phyloP scores from a whole-genome alignment of 148 eudicot genomes.

The Suaeda aralocaspica region DNA sequence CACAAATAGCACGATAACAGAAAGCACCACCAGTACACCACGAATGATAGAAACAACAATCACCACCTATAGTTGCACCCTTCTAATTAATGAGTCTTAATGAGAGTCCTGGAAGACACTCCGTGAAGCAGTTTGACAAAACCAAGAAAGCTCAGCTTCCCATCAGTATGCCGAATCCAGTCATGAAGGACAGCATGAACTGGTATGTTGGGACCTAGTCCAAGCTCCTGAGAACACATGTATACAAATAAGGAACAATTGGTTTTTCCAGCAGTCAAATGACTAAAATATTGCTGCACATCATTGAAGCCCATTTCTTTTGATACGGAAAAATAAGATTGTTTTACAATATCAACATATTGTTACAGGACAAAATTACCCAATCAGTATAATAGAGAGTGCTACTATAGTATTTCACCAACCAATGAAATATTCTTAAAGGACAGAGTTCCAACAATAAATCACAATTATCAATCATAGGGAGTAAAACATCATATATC shows the following conservation, averaged over 20 bases:
- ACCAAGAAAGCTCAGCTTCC: conserved; percentile 94
- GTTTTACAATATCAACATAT: too few relatives aligned
- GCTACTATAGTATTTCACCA: too few relatives aligned
- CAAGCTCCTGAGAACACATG: conserved; percentile 68
- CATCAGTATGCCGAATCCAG: conserved; percentile 95
- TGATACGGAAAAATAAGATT: too few relatives aligned
- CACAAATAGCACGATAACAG: conserved; percentile 9
- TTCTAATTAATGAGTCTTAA: conserved; percentile 54
- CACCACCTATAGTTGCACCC: conserved; percentile 5
- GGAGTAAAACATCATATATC: too few relatives aligned
- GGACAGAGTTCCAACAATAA: not conserved
- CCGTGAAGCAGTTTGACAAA: conserved; percentile 88
- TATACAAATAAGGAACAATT: not conserved
- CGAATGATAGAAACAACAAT: conserved; percentile 9
- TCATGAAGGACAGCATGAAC: conserved; percentile 94
- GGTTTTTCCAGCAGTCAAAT: not conserved
- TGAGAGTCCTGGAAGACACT: conserved; percentile 52
- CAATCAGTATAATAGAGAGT: too few relatives aligned
- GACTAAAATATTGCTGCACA: not conserved
- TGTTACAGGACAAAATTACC: too few relatives aligned
- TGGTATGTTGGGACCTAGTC: conserved; percentile 80
- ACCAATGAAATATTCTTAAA: too few relatives aligned
- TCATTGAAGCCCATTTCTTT: too few relatives aligned
- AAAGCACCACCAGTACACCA: conserved; percentile 13
- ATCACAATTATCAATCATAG: too few relatives aligned